A percentile compares a stretch with the other conserved stretches of the same genome.
Conservation (phyloP, 2,329 filamentous ascomycete species). For the Pseudohalonectria lignicola region DNA sequence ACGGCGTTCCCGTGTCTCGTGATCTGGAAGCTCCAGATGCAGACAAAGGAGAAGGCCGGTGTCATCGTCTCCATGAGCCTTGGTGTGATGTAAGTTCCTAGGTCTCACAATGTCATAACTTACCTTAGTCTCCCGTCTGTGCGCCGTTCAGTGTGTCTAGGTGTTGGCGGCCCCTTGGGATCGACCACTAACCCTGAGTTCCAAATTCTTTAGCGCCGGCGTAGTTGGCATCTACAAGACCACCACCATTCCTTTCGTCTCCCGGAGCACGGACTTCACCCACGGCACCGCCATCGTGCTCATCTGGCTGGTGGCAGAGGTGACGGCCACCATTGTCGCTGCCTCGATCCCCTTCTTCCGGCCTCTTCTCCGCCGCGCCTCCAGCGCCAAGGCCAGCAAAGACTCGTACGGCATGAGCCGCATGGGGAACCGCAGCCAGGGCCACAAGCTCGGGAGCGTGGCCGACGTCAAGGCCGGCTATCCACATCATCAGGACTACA, state of each 20-base stretch:
- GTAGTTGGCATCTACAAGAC: not conserved
- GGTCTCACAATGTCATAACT: too few species aligned
- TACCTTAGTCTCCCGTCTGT: too few species aligned
- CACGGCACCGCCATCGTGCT: not conserved
- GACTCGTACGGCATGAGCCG: not conserved
- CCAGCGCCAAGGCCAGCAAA: not conserved
- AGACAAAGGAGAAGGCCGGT: not conserved
- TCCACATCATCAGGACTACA: not conserved
- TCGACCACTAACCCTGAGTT: too few species aligned
- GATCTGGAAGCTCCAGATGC: not conserved
- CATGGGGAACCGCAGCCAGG: not conserved
- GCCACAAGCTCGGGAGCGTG: not conserved
- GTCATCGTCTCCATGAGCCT: not conserved
- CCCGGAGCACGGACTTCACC: not conserved
- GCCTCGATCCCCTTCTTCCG: not conserved
- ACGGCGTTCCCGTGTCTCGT: not conserved
- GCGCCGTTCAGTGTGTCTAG: too few species aligned
- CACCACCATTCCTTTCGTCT: not conserved
- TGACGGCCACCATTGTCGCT: not conserved
- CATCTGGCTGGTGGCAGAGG: not conserved
- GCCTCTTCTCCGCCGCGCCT: not conserved
- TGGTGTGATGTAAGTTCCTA: not conserved
- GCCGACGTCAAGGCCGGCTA: not conserved
- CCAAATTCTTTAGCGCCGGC: not conserved
- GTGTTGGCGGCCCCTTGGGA: too few species aligned